Percentiles rank a stretch among this genome's conserved stretches.
Evolutionary conservation across 768 basidiomycete species (phyloP).

Genomic region (Phaeotremella skinneri): DNA sequence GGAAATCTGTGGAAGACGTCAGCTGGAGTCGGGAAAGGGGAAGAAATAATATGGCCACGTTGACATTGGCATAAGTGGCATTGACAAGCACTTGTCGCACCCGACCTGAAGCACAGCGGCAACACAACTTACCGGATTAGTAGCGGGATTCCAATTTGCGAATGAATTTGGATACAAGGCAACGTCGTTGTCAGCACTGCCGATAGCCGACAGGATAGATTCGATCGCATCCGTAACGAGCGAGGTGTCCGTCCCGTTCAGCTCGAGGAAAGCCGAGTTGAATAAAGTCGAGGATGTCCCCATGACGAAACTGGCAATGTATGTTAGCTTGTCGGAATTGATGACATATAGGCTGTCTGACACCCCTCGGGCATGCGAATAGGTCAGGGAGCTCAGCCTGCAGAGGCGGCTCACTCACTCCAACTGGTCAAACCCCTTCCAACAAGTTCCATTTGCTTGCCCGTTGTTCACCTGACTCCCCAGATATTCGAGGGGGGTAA

Average conservation of each 20-base stretch:
- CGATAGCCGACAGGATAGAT: constrained; percentile 33
- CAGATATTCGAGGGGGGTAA: constrained; percentile 57
- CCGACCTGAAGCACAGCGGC: no score
- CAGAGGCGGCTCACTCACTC: constrained; percentile 41
- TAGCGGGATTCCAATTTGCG: constrained; percentile 33
- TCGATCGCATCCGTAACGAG: constrained; percentile 42
- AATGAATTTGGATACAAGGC: constrained; percentile 51
- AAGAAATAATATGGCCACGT: neutral
- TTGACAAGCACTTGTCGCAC: neutral
- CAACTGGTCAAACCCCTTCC: constrained; percentile 68
- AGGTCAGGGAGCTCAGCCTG: neutral
- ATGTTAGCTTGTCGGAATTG: neutral
- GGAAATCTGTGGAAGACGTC: constrained; percentile 27
- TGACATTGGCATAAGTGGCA: neutral
- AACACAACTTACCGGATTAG: constrained; percentile 39
- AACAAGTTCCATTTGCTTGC: constrained; percentile 62
- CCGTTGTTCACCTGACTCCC: constrained; percentile 68
- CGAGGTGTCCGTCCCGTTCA: constrained; percentile 34
- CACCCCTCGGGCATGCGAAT: no score
- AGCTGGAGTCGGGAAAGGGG: neutral
- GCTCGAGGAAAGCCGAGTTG: constrained; percentile 40
- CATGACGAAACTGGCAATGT: constrained; percentile 60
- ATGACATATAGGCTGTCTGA: constrained; percentile 4
- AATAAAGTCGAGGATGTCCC: constrained; percentile 61
- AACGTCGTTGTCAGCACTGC: constrained; percentile 47